Base-by-base conservation (phyloP, 1,139 yeast species). In the Protomyces arabidopsidicola region DNA sequence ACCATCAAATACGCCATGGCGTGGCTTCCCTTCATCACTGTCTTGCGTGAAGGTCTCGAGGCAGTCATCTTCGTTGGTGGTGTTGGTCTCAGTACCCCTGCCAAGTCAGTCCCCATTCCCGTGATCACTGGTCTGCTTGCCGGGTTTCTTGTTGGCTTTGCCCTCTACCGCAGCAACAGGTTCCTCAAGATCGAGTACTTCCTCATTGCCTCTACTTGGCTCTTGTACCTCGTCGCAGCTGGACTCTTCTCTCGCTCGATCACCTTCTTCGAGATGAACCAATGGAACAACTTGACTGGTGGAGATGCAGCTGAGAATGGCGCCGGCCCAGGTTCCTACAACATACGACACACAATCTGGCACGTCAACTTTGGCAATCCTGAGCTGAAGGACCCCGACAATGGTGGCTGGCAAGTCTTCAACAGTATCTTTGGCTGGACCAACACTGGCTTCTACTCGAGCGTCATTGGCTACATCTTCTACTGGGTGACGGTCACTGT, bases 291-390 rank as follows among this genome's bases (percentile, higher is more conserved):
- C 68, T 82, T 93, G 73, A 85, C 86, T 65, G 97, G 96, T 1
- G 84, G 88, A 67, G 97, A 91, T 73, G 91, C 89, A 69, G 82
- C 93, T 56, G 98, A 91, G 75, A 58, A 84, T 10, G 98, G 98
- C 5, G 82, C 85, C 63, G 98, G 98, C 0, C 96, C 98, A 1
- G 98, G 98, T 8, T 88, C 97, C 0, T 91, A 91, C 75, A 95
- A 91, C 74, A 84, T 91, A 65, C 71, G 82, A 38, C 84, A 82
- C 67, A 81, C 87, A 16, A 88, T 91, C 1, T 91, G 98, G 98
- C 98, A 91, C 77, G 97, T 91, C 51, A 90, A 91, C 78, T 91
- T 97, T 76, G 91, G 98, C 77, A 90, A 90, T 74, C 97, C 97
- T 20, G 85, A 87, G 69, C 55, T 53, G 53, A 86, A 82, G 53